phyloP scores from a whole-genome alignment of 805 yeast species.

The Ascoidea tarda region DNA sequence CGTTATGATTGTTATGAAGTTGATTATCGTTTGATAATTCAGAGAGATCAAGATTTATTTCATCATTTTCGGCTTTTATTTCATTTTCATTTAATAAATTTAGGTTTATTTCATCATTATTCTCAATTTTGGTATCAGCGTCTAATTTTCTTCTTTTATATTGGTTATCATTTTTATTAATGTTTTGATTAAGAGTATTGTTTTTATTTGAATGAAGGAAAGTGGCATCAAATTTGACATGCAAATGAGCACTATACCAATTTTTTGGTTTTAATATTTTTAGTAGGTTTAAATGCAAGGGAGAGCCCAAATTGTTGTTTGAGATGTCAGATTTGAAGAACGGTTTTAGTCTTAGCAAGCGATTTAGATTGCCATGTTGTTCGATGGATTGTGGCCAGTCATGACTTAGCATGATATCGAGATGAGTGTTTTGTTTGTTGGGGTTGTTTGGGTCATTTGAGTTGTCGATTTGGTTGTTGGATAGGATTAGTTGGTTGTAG shows the following conservation, averaged over 20 bases:
- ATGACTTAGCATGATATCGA: conserved; percentile 62
- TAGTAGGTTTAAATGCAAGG: conserved; percentile 44
- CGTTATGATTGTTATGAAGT: too few species aligned
- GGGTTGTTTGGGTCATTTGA: too few species aligned
- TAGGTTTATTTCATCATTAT: conserved; percentile 18
- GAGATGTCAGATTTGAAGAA: conserved; percentile 53
- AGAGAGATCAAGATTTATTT: too few species aligned
- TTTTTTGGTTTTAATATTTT: conserved; percentile 39
- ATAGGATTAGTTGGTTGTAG: conserved; percentile 13
- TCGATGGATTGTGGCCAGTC: conserved; percentile 91
- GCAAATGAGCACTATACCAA: conserved; percentile 91
- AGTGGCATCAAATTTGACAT: conserved; percentile 52
- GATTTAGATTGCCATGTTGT: conserved; percentile 40
- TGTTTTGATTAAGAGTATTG: conserved; percentile 2
- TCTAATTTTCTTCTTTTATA: conserved; percentile 7
- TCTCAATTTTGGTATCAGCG: conserved; percentile 11
- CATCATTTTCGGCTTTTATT: conserved; percentile 7
- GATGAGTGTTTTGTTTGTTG: background rate
- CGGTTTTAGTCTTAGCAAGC: conserved; percentile 44
- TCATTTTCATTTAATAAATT: conserved; percentile 13
- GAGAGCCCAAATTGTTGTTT: conserved; percentile 54
- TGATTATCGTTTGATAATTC: too few species aligned
- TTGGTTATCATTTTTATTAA: conserved; percentile 4
- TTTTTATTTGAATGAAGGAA: conserved; percentile 23
- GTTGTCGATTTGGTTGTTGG: conserved; percentile 2